phyloP scores from a whole-genome alignment of 2,329 filamentous ascomycete genomes.

The Knoxdaviesia capensis region DNA sequence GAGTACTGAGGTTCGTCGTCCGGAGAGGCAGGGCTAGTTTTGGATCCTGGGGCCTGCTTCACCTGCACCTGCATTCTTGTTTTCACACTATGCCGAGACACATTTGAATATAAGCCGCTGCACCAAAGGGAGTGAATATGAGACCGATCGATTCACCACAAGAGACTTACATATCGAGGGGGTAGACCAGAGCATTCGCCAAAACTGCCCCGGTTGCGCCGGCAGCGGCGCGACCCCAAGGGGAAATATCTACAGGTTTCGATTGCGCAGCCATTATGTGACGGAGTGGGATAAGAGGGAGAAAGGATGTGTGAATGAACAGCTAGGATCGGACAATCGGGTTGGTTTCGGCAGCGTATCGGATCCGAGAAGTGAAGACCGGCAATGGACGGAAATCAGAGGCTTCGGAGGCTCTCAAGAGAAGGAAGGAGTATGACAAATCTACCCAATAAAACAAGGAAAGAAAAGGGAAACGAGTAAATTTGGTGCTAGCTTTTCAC shows the following conservation, averaged over 20 bases:
- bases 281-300: neutral
- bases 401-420: too few species aligned
- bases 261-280: conserved; percentile 30
- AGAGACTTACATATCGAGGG: conserved; percentile 69
- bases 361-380: too few species aligned
- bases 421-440: too few species aligned
- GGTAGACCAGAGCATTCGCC: conserved; percentile 89
- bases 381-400: too few species aligned
- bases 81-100: conserved; percentile 50
- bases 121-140: neutral
- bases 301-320: neutral
- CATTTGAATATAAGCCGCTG: neutral
- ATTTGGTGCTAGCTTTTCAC: neutral
- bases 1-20: conserved; percentile 52
- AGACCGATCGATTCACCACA: neutral
- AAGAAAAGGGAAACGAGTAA: neutral
- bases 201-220: conserved; percentile 85
- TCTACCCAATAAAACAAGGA: neutral
- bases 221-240: conserved; percentile 84
- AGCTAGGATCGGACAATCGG: too few species aligned
- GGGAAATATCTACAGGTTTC: conserved; percentile 54
- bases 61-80: conserved; percentile 91
- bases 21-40: conserved; percentile 13
- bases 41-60: conserved; percentile 2
- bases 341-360: too few species aligned